These are phyloP conservation scores for Colletotrichum spinosum DNA, from an alignment of 2,329 filamentous ascomycete genomes.

Conservation along the genomic window DNA sequence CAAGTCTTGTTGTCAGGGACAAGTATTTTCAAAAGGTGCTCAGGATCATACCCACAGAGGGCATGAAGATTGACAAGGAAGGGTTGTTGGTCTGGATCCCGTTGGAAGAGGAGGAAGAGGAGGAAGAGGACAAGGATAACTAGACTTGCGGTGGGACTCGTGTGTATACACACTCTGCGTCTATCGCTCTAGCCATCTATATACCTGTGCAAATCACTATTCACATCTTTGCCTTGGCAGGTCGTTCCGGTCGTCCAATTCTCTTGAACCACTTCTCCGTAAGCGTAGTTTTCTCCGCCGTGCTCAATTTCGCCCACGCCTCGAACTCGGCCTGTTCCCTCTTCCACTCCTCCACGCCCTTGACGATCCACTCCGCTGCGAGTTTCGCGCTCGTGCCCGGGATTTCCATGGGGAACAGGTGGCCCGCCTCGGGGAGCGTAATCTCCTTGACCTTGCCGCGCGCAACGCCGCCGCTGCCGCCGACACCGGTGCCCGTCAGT, in stretches of 20 bases:
- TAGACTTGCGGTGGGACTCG: conserved; percentile 3
- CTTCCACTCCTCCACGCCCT: conserved; percentile 69
- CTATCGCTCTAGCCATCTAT: conserved; percentile 16
- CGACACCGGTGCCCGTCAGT: conserved; percentile 72
- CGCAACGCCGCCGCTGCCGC: conserved; percentile 74
- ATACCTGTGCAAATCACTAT: background rate
- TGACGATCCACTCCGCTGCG: conserved; percentile 66
- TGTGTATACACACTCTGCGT: conserved; percentile 33
- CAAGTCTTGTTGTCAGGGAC: conserved; percentile 83
- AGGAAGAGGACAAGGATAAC: conserved; percentile 38
- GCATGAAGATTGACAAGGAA: conserved; percentile 74
- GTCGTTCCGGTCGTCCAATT: conserved; percentile 48
- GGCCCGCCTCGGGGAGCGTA: conserved; percentile 74
- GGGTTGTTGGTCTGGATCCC: conserved; percentile 73
- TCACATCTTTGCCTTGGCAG: conserved; percentile 38
- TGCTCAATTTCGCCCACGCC: conserved; percentile 63
- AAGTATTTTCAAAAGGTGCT: conserved; percentile 94
- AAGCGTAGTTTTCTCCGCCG: conserved; percentile 66
- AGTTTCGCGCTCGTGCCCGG: conserved; percentile 74
- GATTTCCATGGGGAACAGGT: conserved; percentile 87
- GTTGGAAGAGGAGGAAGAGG: conserved; percentile 49
- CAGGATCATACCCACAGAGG: conserved; percentile 82
- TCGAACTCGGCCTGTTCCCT: conserved; percentile 67
- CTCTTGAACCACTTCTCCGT: conserved; percentile 68
- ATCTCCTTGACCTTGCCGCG: conserved; percentile 76